These are phyloP conservation scores for Ascochyta lentis DNA, from an alignment of 2,329 filamentous ascomycete species.

Conservation along the genomic window DNA sequence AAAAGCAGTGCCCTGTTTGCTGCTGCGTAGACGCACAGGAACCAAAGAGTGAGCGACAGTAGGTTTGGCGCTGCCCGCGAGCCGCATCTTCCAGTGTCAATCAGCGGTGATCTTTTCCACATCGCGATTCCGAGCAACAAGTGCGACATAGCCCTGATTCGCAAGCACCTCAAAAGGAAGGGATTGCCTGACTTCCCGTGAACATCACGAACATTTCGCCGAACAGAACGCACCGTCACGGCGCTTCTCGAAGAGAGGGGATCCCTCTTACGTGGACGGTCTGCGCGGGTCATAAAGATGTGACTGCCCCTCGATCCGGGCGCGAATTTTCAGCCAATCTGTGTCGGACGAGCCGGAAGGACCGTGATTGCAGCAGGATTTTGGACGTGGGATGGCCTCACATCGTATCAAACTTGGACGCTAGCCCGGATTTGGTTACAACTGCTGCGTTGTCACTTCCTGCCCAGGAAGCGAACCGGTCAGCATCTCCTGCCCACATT, in stretches of 20 bases:
- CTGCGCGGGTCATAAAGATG: constrained; percentile 44
- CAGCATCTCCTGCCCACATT: constrained; percentile 41
- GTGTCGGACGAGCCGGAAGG: constrained; percentile 36
- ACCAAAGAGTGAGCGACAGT: constrained; percentile 9
- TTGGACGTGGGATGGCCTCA: constrained; percentile 29
- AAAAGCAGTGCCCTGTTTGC: constrained; percentile 7
- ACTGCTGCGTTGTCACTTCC: constrained; percentile 48
- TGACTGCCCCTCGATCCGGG: constrained; percentile 37
- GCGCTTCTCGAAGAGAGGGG: constrained; percentile 25
- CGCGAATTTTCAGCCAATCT: constrained; percentile 42
- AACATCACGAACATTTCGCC: constrained; percentile 35
- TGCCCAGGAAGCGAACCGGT: constrained; percentile 40
- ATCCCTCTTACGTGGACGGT: constrained; percentile 31
- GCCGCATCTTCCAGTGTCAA: constrained; percentile 23
- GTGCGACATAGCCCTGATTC: constrained; percentile 15
- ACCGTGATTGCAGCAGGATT: constrained; percentile 30
- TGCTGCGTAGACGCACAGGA: neutral
- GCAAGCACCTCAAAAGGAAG: constrained; percentile 12
- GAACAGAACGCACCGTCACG: constrained; percentile 25
- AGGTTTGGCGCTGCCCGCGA: constrained; percentile 30
- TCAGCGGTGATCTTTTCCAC: constrained; percentile 38
- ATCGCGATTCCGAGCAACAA: constrained; percentile 24
- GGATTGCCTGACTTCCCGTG: constrained; percentile 28
- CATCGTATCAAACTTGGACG: constrained; percentile 18
- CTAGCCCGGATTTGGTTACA: constrained; percentile 39